Evolutionary conservation across 768 basidiomycete species (phyloP), one percentile per base, ranked within the genome.

Genomic region (Mycena vitilis): DNA sequence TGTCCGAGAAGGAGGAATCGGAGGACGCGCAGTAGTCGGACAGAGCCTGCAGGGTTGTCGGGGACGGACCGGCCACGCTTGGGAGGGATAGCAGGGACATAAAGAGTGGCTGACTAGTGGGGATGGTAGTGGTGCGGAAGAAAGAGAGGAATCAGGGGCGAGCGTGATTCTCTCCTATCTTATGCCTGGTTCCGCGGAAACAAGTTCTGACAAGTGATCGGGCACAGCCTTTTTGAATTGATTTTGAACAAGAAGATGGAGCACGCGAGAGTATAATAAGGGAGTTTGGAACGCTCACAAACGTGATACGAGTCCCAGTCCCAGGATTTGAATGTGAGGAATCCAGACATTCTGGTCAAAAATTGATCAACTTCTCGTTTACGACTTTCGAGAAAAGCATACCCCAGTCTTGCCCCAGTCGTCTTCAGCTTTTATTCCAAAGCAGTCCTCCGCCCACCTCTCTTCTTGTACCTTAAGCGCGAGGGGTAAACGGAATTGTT

Each of bases 1-100:
- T 47, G 36, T 34, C 8, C n/a, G 48, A 10, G 30, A 53, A 61
- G 38, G 44, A 59, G 42, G 61, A 63, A 36, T 68, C 67, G 34
- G 57, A 45, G 34, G 67, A 68, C 15, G 55, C 40, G 37, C 67
- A 68, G 52, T 68, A 68, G 11, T 63, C 67, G n/a, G 67, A 52
- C 7, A 68, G 56, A 5, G 60, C 67, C 37, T 38, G 16, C n/a
- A 63, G 67, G 20, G 60, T 68, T n/a, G 49, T 53, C 7, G 54
- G 13, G 20, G 66, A 68, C 56, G 66, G 61, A n/a, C 61, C 66
- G 58, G 67, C 61, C 49, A 61, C 44, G 36, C 25, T 45, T 34
- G 55, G 62, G 34, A 66, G 55, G 18, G 60, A 58, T 13, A 38
- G 25, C 0, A 54, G 20, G 59, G 61, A 63, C 67, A 68, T 63